Evolutionary conservation across 1,284 basidiomycete species (phyloP), one percentile per base, ranked within the genome.

Genomic region (Rugosomyces carneus): DNA sequence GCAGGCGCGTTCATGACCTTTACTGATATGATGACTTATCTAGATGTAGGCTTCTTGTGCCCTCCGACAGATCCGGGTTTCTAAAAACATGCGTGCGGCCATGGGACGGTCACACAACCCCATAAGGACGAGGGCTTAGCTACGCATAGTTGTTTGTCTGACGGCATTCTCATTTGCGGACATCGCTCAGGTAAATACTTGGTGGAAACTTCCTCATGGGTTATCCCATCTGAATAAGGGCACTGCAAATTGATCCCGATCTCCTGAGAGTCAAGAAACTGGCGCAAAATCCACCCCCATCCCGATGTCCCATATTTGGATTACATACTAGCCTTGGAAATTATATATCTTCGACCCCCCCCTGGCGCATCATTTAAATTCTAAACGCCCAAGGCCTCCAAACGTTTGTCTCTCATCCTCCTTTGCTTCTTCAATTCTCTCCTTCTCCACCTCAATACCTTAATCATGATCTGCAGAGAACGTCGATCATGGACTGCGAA

Each of bases 401-500:
- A 44, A 57, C 48, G 40, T 53, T 51, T 57, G 21, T 42, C 57
- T 53, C 49, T 48, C 52, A 53, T 49, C 48, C 48, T 44, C 42
- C n/a, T n/a, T 43, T 42, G 38, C 39, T 29, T 44, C 42, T 38
- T 52, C 51, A 52, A 53, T 34, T 16, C 13, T 16, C 15, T 15
- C 13, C 31, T 15, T 34, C n/a, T 34, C 3, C 31, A 34, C 55
- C 51, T 52, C 46, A 49, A 41, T 47, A 45, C 55, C 44, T 19
- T 20, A 44, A 47, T 24, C 32, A 68, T 69, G 61, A 61, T 68
- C 45, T 70, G 66, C 58, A 64, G 75, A 62, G 75, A 77, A 61
- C 69, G 76, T 50, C 66, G 76, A 53, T 72, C 73, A 8, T 78
- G 76, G 76, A 76, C 75, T 29, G 66, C 71, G 18, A 71, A 72